Evolutionary conservation across 129 eudicot genomes (phyloP).

Genomic region (Tagetes patula): DNA sequence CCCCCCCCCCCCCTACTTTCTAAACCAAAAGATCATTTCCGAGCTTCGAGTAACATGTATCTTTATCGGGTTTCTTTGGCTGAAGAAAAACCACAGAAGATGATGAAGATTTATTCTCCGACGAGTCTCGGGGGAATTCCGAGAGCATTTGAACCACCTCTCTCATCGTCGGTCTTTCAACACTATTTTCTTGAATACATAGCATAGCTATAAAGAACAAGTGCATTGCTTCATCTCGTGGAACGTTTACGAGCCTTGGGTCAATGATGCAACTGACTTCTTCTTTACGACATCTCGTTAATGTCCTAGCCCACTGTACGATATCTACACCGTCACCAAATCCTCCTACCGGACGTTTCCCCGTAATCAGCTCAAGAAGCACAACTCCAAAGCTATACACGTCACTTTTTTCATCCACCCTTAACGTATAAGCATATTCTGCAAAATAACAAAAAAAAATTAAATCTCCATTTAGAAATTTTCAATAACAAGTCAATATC

Average conservation of each 20-base stretch:
- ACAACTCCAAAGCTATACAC: slow-evolving; percentile 94
- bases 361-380: slow-evolving; percentile 72
- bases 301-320: slow-evolving; percentile 66
- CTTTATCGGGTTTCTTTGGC: slow-evolving; percentile 31
- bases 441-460: background rate
- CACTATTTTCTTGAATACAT: slow-evolving; percentile 74
- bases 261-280: slow-evolving; percentile 54
- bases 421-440: slow-evolving; percentile 87
- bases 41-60: slow-evolving; percentile 31
- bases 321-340: slow-evolving; percentile 95
- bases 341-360: slow-evolving; percentile 78
- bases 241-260: slow-evolving; percentile 54
- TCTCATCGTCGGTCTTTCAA: slow-evolving; percentile 88
- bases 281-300: slow-evolving; percentile 57
- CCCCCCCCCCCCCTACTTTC: slow-evolving; percentile 9
- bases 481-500: background rate
- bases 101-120: slow-evolving; percentile 42
- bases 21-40: slow-evolving; percentile 49
- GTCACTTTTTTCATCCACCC: slow-evolving; percentile 92
- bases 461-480: background rate
- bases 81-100: slow-evolving; percentile 35
- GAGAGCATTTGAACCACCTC: slow-evolving; percentile 86
- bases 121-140: slow-evolving; percentile 54
- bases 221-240: slow-evolving; percentile 77
- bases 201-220: slow-evolving; percentile 78